Base-by-base conservation (phyloP, 2,329 filamentous ascomycete species). In the Westerdykella sp. region DNA sequence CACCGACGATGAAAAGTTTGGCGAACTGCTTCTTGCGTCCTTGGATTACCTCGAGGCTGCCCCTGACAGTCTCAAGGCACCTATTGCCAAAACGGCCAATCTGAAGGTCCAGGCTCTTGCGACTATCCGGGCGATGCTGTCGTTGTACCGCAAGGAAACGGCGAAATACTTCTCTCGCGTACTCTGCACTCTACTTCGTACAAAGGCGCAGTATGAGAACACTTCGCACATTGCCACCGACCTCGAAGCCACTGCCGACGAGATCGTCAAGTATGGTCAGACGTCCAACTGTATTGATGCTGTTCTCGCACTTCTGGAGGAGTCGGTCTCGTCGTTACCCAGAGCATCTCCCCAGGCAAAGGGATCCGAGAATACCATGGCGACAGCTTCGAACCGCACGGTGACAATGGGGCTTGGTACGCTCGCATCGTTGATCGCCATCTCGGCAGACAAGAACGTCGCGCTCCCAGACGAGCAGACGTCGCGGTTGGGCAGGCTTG, bases 71-170 rank as follows among this genome's bases (percentile, higher is more conserved):
- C 44, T 66, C 23, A 76, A 75, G 37, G 62, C 81, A 0, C 58
- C 78, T 4, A 66, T 79, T 1, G 79, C 85, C 49, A 88, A 86
- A 67, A 75, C 77, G 3, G 79, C 83, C 53, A 84, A 87, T 51
- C 73, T 87, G 45, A 87, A 86, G 65, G 79, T 83, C 5, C 86
- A 90, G 65, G 81, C 85, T 15, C 71, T 90, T 10, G 79, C 81
- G 1, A 86, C 85, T 1, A 80, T 89, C 59, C 83, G 85, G 58
- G 75, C 87, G 4, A 75, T 91, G 42, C 76, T 89, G 12, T 80
- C 80, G 50, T 77, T 82, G 59, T 78, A 84, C 56, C 78, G 80
- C 30, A 78, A 79, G 42, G 75, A 74, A 49, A 86, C 87, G 54
- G 75, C 77, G 47, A 78, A 80, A 3, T 83, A 87, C 68, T 79